Evolutionary conservation across 129 eudicot genomes (phyloP).

Genomic region (Chrysanthemum lavandulifolium): DNA sequence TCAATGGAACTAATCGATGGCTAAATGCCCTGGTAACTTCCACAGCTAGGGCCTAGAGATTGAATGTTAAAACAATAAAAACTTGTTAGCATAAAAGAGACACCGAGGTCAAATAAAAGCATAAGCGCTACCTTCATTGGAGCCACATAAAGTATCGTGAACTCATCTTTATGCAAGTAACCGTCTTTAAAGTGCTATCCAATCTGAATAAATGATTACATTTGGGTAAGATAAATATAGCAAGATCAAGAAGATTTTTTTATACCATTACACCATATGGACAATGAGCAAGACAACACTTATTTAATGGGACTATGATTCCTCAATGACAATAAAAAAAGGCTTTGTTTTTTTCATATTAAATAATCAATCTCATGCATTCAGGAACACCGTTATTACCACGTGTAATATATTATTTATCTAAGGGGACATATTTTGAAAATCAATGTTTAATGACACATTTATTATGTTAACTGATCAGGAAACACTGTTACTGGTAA

Average conservation of each 20-base stretch:
- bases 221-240: slow-evolving; percentile 14
- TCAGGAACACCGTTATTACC: no score
- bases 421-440: no score
- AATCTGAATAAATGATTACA: slow-evolving; percentile 44
- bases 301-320: not conserved
- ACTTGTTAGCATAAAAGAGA: slow-evolving; percentile 20
- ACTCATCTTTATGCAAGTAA: slow-evolving; percentile 90
- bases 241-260: slow-evolving; percentile 2
- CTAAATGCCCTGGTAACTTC: slow-evolving; percentile 93
- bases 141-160: slow-evolving; percentile 97
- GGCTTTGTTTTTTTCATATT: no score
- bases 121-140: slow-evolving; percentile 85
- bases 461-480: no score
- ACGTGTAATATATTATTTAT: no score
- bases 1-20: slow-evolving; percentile 80
- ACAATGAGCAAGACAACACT: slow-evolving; percentile 7
- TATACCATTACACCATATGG: slow-evolving; percentile 4
- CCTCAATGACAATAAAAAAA: not conserved
- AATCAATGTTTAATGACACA: no score
- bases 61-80: slow-evolving; percentile 20
- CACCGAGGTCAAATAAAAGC: not conserved
- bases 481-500: no score
- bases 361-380: no score
- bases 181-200: slow-evolving; percentile 94
- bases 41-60: slow-evolving; percentile 88